Evolutionary conservation across 2,329 filamentous ascomycete genomes (phyloP), one percentile per base, ranked within the genome.

Genomic region (Venturia pyrina): DNA sequence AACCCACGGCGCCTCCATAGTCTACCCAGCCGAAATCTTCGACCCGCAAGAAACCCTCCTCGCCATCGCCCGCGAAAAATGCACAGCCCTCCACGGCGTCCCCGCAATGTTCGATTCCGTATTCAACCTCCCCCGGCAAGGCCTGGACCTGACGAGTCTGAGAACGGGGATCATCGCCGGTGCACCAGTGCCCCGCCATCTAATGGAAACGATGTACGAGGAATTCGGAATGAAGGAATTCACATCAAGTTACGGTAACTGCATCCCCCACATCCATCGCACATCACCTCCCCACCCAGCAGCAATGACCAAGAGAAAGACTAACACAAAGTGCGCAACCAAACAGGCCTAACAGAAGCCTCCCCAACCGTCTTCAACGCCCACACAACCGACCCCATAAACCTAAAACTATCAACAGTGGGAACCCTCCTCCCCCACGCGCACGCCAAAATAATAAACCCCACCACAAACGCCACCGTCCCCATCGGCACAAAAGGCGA

Each of bases 351-450:
- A 57, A 93, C 90, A 0, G 90, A 93, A 77, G 88, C 90, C 0
- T 89, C 85, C 1, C 90, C 90, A 0, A 91, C 89, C 0, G 90
- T 89, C 76, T 93, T 93, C 80, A 93, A 91, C 70, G 88, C 90
- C 13, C 88, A 89, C 71, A 89, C 87, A 0, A 85, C 88, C 67
- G 90, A 93, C 74, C 83, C 85, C 0, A 83, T 91, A 62, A 79
- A 86, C 68, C 82, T 80, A 48, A 82, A 89, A 46, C 79, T 93
- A 34, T 85, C 83, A 1, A 92, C 89, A 0, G 90, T 93, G 0
- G 90, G 90, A 2, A 89, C 86, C 19, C 78, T 93, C 59, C 85
- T 93, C 79, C 90, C 90, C 3, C 89, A 93, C 71, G 77, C 76
- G 21, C 82, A 84, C 48, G 89, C 90, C 63, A 96, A 95, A 78